Conservation (phyloP, 1,284 basidiomycete genomes). For the Ustilago cynodontis region DNA sequence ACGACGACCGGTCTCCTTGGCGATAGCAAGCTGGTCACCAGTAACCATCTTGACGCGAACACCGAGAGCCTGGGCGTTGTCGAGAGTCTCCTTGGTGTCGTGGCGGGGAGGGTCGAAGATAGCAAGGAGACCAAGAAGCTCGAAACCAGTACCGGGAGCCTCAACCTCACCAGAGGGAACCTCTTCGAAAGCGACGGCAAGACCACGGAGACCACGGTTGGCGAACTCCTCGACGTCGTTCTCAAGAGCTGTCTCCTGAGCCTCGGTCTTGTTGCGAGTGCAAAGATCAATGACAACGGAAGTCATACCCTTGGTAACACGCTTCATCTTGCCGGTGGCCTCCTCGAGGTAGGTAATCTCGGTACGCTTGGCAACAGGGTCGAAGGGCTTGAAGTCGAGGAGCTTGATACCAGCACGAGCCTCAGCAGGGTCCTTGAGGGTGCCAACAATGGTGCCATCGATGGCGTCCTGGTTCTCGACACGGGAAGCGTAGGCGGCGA, state of each 20-base stretch:
- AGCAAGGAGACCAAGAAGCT: conserved; percentile 94
- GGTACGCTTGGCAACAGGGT: conserved; percentile 98
- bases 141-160: conserved; percentile 92
- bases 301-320: conserved; percentile 99
- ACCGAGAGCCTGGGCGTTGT: conserved; percentile 93
- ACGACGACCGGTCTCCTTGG: conserved; percentile 98
- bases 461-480: conserved; percentile 99
- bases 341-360: conserved; percentile 97
- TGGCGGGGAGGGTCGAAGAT: conserved; percentile 98
- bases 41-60: conserved; percentile 99
- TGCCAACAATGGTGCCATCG: conserved; percentile 85
- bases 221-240: conserved; percentile 95
- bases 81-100: conserved; percentile 98
- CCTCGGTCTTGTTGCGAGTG: conserved; percentile 94
- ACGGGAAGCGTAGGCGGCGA: conserved; percentile 94
- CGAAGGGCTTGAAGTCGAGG: conserved; percentile 99
- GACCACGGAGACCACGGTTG: conserved; percentile 93
- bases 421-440: conserved; percentile 76
- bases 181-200: conserved; percentile 96
- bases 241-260: conserved; percentile 90
- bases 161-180: conserved; percentile 80
- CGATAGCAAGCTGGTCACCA: conserved; percentile 98
- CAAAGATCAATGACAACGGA: conserved; percentile 87
- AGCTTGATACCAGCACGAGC: conserved; percentile 94
- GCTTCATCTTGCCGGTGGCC: conserved; percentile 91